phyloP scores from a whole-genome alignment of 208 protist species.

The Angomonas deanei region DNA sequence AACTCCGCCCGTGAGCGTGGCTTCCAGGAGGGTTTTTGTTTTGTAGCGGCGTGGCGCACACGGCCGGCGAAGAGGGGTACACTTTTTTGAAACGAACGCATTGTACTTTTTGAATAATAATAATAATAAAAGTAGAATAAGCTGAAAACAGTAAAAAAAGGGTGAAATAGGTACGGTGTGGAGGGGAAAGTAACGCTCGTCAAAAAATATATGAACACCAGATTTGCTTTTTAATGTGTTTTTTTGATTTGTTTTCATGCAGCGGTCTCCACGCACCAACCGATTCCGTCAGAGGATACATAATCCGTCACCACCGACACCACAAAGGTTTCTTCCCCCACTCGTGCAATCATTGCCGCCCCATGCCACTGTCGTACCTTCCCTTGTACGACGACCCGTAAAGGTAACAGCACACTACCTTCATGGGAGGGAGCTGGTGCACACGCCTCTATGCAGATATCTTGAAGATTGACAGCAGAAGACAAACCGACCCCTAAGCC shows the following conservation, averaged over 20 bases:
- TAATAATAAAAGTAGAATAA: slow-evolving; percentile 10
- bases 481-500: slow-evolving; percentile 22
- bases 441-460: not conserved
- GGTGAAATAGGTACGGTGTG: not conserved
- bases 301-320: not conserved
- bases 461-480: not conserved
- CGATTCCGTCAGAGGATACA: too few relatives aligned
- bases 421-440: not conserved
- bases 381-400: not conserved
- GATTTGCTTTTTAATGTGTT: too few relatives aligned
- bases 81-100: slow-evolving; percentile 5
- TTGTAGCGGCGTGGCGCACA: not conserved
- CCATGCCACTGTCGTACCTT: too few relatives aligned
- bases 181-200: too few relatives aligned
- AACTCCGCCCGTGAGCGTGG: slow-evolving; percentile 65
- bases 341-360: not conserved
- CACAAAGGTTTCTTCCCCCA: not conserved
- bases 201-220: too few relatives aligned
- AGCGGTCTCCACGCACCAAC: too few relatives aligned
- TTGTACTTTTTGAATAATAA: slow-evolving; percentile 10
- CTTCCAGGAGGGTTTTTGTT: slow-evolving; percentile 17
- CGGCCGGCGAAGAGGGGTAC: not conserved
- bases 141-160: not conserved
- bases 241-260: too few relatives aligned
- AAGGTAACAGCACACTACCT: not conserved